A percentile compares a stretch with the other conserved stretches of the same genome.
phyloP scores from a whole-genome alignment of 257 asterid genomes.

The Solanum chiquidenum region DNA sequence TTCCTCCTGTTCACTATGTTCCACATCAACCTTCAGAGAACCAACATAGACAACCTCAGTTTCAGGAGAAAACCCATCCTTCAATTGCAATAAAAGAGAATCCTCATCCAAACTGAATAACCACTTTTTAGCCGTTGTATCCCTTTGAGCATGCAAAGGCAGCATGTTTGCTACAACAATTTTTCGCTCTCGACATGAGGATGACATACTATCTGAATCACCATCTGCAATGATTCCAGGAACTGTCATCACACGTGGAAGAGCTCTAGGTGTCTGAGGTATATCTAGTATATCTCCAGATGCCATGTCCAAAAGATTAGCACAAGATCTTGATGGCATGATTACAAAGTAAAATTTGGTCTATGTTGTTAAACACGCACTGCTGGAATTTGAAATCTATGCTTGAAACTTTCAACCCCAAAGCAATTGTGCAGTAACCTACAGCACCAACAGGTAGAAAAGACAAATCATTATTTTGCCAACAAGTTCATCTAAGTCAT shows the following conservation, averaged over 20 bases:
- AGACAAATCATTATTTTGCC: neutral
- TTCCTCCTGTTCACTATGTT: slow-evolving; percentile 73
- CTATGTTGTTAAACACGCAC: neutral
- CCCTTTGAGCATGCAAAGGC: slow-evolving; percentile 64
- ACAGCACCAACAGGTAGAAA: neutral
- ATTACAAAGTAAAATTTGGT: slow-evolving; percentile 2
- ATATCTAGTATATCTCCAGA: slow-evolving; percentile 39
- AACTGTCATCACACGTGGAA: slow-evolving; percentile 68
- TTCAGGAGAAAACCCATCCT: slow-evolving; percentile 77
- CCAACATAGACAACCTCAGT: slow-evolving; percentile 73
- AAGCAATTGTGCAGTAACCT: neutral
- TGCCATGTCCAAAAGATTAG: slow-evolving; percentile 59
- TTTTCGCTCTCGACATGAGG: slow-evolving; percentile 49
- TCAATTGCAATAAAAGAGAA: slow-evolving; percentile 60
- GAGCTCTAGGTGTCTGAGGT: slow-evolving; percentile 65
- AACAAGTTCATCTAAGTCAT: neutral
- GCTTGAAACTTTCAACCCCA: neutral
- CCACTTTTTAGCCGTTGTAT: slow-evolving; percentile 51
- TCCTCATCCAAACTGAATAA: slow-evolving; percentile 63
- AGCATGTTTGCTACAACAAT: slow-evolving; percentile 78
- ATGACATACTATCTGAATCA: slow-evolving; percentile 56
- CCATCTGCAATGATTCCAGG: slow-evolving; percentile 67
- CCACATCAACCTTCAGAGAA: slow-evolving; percentile 72
- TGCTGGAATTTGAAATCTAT: neutral
- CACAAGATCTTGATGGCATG: slow-evolving; percentile 63